phyloP scores from a whole-genome alignment of 805 yeast species.

The Groenewaldozyma tartarivorans region DNA sequence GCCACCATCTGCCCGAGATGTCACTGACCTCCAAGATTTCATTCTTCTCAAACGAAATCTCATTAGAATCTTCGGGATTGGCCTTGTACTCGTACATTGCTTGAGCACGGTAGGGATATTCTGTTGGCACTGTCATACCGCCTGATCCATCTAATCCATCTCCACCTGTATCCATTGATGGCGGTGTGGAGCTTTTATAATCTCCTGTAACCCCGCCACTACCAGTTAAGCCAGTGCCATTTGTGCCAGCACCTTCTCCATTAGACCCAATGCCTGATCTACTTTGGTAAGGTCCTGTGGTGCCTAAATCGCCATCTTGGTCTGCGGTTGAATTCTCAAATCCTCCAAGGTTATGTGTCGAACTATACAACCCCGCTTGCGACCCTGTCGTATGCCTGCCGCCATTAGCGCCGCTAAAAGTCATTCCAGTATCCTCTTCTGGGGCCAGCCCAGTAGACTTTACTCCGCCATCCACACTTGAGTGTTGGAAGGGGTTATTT shows the following conservation, averaged over 20 bases:
- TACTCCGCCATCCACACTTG: conserved; percentile 4
- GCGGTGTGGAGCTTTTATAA: background rate
- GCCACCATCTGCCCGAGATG: conserved; percentile 98
- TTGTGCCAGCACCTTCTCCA: background rate
- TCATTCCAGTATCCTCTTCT: conserved; percentile 13
- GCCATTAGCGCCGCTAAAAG: conserved; percentile 5
- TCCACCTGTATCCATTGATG: background rate
- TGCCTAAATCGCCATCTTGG: conserved; percentile 9
- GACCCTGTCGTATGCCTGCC: background rate
- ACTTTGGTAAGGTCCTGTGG: too few relatives aligned
- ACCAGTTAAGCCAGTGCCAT: background rate
- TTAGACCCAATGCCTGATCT: conserved; percentile 3
- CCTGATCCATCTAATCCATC: conserved; percentile 2
- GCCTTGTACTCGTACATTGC: conserved; percentile 85
- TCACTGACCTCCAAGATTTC: conserved; percentile 89
- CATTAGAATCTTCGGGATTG: conserved; percentile 86
- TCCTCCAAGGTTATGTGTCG: conserved; percentile 31
- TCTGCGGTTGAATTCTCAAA: conserved; percentile 28
- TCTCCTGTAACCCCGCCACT: background rate
- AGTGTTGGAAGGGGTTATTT: conserved; percentile 5
- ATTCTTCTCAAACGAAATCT: conserved; percentile 81
- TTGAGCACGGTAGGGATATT: conserved; percentile 74
- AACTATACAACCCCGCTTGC: conserved; percentile 22
- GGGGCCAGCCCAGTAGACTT: conserved; percentile 8
- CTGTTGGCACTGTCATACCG: conserved; percentile 25